A percentile compares a stretch with the other conserved stretches of the same genome.
Conservation (phyloP, 345 rosid species). For the Populus tremula region DNA sequence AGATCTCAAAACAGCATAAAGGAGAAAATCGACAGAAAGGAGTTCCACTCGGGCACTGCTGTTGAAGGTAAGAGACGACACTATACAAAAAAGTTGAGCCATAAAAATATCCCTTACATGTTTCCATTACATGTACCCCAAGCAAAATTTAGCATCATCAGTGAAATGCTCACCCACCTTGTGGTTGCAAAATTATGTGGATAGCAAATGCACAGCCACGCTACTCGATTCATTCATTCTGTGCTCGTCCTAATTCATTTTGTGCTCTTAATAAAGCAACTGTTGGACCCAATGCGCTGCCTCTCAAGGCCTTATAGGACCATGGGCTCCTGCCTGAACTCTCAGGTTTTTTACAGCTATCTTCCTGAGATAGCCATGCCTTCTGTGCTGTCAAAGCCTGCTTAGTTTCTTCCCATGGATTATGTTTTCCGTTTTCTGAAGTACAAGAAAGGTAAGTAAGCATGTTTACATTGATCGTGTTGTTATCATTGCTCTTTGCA, state of each 20-base stretch:
- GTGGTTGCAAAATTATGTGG: neutral
- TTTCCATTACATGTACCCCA: neutral
- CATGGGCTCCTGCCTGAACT: slow-evolving; percentile 51
- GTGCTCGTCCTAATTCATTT: slow-evolving; percentile 40
- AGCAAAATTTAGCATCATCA: neutral
- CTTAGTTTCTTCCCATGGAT: slow-evolving; percentile 73
- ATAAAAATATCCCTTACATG: neutral
- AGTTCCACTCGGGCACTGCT: no score
- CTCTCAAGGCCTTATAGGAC: slow-evolving; percentile 64
- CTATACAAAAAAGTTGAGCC: neutral
- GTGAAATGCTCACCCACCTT: neutral
- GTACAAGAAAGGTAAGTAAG: neutral
- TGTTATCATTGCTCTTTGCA: neutral
- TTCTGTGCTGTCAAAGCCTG: slow-evolving; percentile 64
- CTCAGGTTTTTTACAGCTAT: slow-evolving; percentile 47
- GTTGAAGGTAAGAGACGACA: no score
- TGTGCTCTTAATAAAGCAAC: slow-evolving; percentile 73
- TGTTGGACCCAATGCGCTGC: slow-evolving; percentile 84
- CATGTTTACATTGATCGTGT: neutral
- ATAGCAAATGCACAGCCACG: neutral
- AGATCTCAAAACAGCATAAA: neutral
- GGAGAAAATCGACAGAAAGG: neutral
- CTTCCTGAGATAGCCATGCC: slow-evolving; percentile 51
- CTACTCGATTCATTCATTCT: neutral
- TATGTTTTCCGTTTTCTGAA: slow-evolving; percentile 49